These are phyloP conservation scores for Anthracocystis panici-leucophaei DNA, from an alignment of 1,284 basidiomycete genomes.

Conservation along the genomic window DNA sequence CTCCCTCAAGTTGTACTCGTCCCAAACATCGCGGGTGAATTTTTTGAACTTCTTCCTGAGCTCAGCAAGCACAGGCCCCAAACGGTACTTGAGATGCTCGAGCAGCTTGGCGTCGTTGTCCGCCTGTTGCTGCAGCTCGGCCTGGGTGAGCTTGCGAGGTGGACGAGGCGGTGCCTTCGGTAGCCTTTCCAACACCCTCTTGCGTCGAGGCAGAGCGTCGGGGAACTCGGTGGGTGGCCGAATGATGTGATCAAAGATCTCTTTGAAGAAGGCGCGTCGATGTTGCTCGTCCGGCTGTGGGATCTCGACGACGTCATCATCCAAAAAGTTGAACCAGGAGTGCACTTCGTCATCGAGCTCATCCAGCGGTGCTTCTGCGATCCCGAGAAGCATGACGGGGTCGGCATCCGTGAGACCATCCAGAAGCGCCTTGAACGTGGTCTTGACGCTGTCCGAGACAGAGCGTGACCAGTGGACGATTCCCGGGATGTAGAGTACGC, in stretches of 20 bases:
- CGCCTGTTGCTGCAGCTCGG: conserved; percentile 84
- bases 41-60: conserved; percentile 93
- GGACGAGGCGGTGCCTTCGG: conserved; percentile 90
- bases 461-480: conserved; percentile 86
- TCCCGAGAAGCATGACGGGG: conserved; percentile 87
- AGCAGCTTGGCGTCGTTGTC: conserved; percentile 84
- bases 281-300: conserved; percentile 71
- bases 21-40: conserved; percentile 82
- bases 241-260: conserved; percentile 67
- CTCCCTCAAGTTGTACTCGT: conserved; percentile 69
- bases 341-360: conserved; percentile 85
- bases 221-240: conserved; percentile 87
- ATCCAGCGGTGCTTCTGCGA: conserved; percentile 82
- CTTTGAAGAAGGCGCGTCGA: conserved; percentile 82
- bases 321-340: conserved; percentile 86
- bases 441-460: conserved; percentile 84
- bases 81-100: conserved; percentile 85
- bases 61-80: conserved; percentile 87
- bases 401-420: conserved; percentile 90
- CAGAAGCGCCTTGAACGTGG: conserved; percentile 88
- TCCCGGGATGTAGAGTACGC: conserved; percentile 93
- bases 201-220: conserved; percentile 86
- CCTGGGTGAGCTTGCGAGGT: conserved; percentile 82
- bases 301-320: conserved; percentile 81
- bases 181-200: conserved; percentile 85